Base-by-base conservation (phyloP, 176 grass and related monocot genomes). In the Eleusine coracana region DNA sequence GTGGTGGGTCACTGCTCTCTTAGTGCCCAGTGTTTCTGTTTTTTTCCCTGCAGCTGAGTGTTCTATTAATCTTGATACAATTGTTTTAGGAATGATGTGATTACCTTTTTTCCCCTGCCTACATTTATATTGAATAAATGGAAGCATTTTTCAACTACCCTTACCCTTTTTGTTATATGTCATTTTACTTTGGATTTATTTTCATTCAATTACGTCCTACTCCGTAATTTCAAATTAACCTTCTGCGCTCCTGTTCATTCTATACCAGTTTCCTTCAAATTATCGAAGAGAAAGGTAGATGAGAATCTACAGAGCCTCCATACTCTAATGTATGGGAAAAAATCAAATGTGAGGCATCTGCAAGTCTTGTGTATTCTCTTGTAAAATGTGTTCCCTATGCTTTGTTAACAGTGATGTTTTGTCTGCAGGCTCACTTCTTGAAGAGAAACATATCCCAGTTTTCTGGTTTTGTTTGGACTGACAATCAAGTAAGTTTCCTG, bases 401-500 rank as follows among this genome's bases (percentile, higher is more conserved):
- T 86, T 80, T 60, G 44, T 27, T 79, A 72, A 89, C 50, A 65
- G 28, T 71, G 38, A 71, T 60, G 44, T 60, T 83, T 87, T 54
- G 40, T 90, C 70, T 92, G 37, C 74, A 99, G 93, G 86, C 11
- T 52, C 82, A 85, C 85, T 91, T 83, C 67, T 77, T 96, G 85
- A 99, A 96, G 89, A 94, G 89, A 82, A 99, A 99, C 75, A 88
- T 99, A 68, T 70, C 81, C 52, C 93, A 99, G 45, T 99, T 99
- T 81, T 99, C 97, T 87, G 97, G 97, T 25, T 99, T 81, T 86
- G 97, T 99, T 80, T 99, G 93, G 93, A 89, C 76, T 61, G 93
- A 96, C 17, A 90, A 86, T 86, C 66, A 90, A 82, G 97, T 99
- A 80, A 83, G 59, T 83, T 83, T 85, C 25, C 10, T 75, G 70